Evolutionary conservation across 345 rosid species (phyloP), one percentile per base, ranked within the genome.

Genomic region (Gossypium longicalyx): DNA sequence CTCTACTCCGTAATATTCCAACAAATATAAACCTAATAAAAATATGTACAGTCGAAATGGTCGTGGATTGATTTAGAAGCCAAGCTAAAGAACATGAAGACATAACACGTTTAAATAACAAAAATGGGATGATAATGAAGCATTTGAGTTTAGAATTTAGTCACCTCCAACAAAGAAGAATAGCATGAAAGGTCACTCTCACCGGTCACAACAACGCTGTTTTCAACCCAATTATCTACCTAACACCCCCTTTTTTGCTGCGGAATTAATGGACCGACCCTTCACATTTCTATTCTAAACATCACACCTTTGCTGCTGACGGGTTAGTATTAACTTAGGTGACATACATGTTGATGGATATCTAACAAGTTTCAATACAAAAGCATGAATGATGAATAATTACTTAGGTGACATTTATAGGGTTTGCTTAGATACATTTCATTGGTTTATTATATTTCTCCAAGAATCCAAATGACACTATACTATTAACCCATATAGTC

Each of bases 391-490:
- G 41, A 34, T 5, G 41, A 34, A 34, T 34, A 34, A 34, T 34
- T 34, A 34, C 41, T 34, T 34, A 34, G 41, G 41, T 34, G 41
- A 52, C 57, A 52, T 52, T 6, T 52, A 52, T 7, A 52, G n/a
- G n/a, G 60, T 52, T 59, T 16, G n/a, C 25, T 34, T 49, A 74
- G 47, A 74, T 63, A 49, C 65, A 74, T 19, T 61, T 72, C 53
- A 54, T n/a, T 49, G 58, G n/a, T 65, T 64, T 15, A 56, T 56
- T 54, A 17, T 52, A n/a, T 53, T 54, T 34, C 38, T 34, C 64
- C 44, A 43, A 29, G 15, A 52, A n/a, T 34, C 7, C 7, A 34
- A 34, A 34, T 34, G 7, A 34, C 41, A 34, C 7, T 34, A 34
- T 34, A 34, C 41, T 51, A 54, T 54, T 7, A 70, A 51, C 45